Conservation (phyloP, 352 stramenopile genomes). For the Pythium volutum region DNA sequence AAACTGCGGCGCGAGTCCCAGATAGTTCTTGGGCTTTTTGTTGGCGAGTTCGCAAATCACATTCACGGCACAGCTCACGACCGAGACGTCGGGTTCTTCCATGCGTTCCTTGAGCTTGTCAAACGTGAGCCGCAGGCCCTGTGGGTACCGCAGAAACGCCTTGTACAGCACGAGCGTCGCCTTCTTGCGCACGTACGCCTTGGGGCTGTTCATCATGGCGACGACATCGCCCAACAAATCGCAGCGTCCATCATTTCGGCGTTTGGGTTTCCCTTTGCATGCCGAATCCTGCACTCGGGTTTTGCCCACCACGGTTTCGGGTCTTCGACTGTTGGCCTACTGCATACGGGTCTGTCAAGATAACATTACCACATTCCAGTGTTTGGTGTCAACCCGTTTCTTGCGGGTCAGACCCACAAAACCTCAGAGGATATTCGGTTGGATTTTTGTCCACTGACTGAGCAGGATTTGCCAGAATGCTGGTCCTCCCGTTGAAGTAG, state of each 20-base stretch:
- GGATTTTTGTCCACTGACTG: not conserved
- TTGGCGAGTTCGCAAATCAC: slow-evolving; percentile 99
- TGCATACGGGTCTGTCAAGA: too few species aligned
- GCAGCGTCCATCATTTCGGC: slow-evolving; percentile 97
- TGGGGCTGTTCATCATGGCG: slow-evolving; percentile 91
- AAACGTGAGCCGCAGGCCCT: slow-evolving; percentile 97
- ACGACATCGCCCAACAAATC: slow-evolving; percentile 92
- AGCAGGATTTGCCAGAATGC: too few species aligned
- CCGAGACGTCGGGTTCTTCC: slow-evolving; percentile 94
- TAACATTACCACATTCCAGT: not conserved
- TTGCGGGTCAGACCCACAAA: too few species aligned
- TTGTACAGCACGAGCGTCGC: slow-evolving; percentile 98
- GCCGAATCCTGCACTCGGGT: slow-evolving; percentile 94
- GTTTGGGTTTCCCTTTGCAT: slow-evolving; percentile 98
- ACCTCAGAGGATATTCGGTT: slow-evolving; percentile 7
- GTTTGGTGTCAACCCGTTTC: not conserved
- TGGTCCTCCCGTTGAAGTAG: not conserved
- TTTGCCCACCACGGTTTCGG: too few species aligned
- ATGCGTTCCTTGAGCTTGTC: slow-evolving; percentile 96
- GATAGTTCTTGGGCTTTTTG: slow-evolving; percentile 99
- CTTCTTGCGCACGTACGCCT: slow-evolving; percentile 98
- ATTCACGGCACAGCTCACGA: slow-evolving; percentile 98
- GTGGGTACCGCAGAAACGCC: slow-evolving; percentile 98
- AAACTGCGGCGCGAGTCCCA: slow-evolving; percentile 97
- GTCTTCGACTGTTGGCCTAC: slow-evolving; percentile 38